Evolutionary conservation across 108 stramenopile genomes (phyloP).

Genomic region (Skeletonema marinoi): DNA sequence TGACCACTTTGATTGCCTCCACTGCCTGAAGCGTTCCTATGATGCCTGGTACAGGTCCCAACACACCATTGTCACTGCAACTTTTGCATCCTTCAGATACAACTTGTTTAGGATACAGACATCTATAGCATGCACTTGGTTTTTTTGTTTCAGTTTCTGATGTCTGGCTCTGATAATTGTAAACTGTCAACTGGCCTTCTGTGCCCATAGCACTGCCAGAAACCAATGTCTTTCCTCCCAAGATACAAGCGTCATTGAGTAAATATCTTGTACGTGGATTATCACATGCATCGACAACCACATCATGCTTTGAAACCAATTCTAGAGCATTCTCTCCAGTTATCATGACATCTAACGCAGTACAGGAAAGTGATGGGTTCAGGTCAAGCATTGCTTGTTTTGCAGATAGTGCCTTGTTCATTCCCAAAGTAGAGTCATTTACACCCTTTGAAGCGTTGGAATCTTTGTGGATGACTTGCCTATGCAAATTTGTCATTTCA

Average conservation of each 20-base stretch:
- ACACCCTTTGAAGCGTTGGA: constrained; percentile 15
- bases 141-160: neutral
- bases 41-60: constrained; percentile 90
- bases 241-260: constrained; percentile 94
- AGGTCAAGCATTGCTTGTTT: constrained; percentile 56
- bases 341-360: constrained; percentile 44
- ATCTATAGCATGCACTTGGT: constrained; percentile 78
- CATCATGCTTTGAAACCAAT: constrained; percentile 64
- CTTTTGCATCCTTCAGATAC: constrained; percentile 67
- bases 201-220: constrained; percentile 91
- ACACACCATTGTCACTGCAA: constrained; percentile 85
- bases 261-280: constrained; percentile 96
- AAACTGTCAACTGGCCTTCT: constrained; percentile 89
- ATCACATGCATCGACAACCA: constrained; percentile 95
- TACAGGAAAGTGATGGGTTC: constrained; percentile 72
- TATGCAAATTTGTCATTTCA: constrained; percentile 94
- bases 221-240: constrained; percentile 73
- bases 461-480: constrained; percentile 92
- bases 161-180: constrained; percentile 46
- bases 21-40: constrained; percentile 94
- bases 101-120: constrained; percentile 83
- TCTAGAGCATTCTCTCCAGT: constrained; percentile 63
- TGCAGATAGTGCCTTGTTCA: constrained; percentile 86
- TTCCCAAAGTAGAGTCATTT: constrained; percentile 48
- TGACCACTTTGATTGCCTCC: constrained; percentile 89